Conservation (phyloP, 768 basidiomycete species). For the Suillus discolor region DNA sequence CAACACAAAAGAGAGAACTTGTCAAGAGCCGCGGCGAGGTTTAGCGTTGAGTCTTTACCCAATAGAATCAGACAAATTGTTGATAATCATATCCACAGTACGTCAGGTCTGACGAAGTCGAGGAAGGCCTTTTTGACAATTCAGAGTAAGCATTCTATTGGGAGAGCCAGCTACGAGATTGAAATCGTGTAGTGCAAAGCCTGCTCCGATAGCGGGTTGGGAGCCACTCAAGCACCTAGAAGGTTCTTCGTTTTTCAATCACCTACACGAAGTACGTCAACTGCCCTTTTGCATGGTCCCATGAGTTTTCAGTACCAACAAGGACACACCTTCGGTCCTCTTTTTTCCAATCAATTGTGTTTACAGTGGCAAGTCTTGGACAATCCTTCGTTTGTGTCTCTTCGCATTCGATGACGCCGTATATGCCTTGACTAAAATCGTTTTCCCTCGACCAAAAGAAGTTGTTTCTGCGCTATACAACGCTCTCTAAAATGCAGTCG, state of each 20-base stretch:
- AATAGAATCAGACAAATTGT: neutral
- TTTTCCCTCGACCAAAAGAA: no score
- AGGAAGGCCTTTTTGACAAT: neutral
- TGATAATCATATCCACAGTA: no score
- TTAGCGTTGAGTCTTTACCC: neutral
- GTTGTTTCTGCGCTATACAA: no score
- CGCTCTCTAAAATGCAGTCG: no score
- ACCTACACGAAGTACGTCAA: neutral
- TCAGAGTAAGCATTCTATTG: slow-evolving; percentile 2
- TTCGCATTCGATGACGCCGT: no score
- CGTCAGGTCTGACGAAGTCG: neutral
- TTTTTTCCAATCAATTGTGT: no score
- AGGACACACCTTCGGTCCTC: no score
- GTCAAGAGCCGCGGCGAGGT: neutral
- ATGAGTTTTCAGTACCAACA: no score
- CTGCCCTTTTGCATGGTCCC: neutral
- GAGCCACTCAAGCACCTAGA: neutral
- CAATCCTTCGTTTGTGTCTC: no score
- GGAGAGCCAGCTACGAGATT: neutral
- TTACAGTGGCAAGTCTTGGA: no score
- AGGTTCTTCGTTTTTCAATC: neutral
- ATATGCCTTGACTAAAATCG: no score
- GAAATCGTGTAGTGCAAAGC: neutral
- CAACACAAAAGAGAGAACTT: neutral
- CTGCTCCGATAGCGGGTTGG: neutral